Evolutionary conservation across 2,329 filamentous ascomycete genomes (phyloP).

Genomic region (Purpureocillium lavendulum): DNA sequence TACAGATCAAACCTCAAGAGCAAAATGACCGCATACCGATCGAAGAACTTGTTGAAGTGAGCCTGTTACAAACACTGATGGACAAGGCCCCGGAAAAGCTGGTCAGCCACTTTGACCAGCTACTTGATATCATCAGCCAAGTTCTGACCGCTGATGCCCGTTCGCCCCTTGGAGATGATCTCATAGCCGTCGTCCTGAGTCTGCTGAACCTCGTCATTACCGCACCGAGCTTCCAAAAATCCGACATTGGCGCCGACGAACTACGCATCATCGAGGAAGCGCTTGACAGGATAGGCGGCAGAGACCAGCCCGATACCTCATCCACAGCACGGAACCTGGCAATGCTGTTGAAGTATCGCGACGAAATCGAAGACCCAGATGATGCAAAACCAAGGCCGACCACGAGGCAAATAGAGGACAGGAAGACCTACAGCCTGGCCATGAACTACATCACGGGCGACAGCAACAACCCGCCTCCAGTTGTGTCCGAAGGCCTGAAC

Average conservation of each 20-base stretch:
- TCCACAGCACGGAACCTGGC: conserved; percentile 48
- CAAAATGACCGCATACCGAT: conserved; percentile 31
- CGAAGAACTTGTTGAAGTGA: conserved; percentile 45
- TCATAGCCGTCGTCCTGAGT: conserved; percentile 47
- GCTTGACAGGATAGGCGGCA: conserved; percentile 32
- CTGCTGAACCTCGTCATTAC: conserved; percentile 53
- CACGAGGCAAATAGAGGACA: conserved; percentile 47
- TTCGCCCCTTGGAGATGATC: conserved; percentile 35
- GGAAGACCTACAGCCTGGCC: conserved; percentile 53
- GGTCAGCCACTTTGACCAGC: conserved; percentile 53
- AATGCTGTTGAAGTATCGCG: conserved; percentile 46
- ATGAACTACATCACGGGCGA: conserved; percentile 53
- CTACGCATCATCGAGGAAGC: conserved; percentile 39
- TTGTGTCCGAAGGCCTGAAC: conserved; percentile 57
- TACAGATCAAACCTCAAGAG: conserved; percentile 18
- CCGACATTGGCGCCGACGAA: conserved; percentile 31
- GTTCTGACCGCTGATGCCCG: conserved; percentile 42
- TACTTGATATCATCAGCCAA: conserved; percentile 55
- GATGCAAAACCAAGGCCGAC: conserved; percentile 29
- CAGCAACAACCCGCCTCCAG: conserved; percentile 53
- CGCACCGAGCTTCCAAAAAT: conserved; percentile 44
- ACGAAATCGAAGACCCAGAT: conserved; percentile 39
- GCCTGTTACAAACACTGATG: conserved; percentile 58
- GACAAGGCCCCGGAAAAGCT: conserved; percentile 54
- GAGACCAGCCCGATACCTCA: conserved; percentile 31